Conservation (phyloP, 495 filamentous ascomycete species). For the Penicillium simplicissimum region DNA sequence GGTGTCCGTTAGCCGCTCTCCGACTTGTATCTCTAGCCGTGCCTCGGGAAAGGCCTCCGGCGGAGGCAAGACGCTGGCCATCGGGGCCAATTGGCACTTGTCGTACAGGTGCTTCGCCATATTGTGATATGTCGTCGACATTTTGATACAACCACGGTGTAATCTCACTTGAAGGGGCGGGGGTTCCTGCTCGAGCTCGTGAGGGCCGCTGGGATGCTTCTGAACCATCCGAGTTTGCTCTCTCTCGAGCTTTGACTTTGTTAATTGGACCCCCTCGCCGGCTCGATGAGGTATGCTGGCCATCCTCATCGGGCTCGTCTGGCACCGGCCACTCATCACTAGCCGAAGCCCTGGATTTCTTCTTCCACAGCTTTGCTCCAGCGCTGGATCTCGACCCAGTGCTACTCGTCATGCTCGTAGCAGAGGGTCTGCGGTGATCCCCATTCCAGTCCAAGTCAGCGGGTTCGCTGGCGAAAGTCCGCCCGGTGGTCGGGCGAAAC, state of each 20-base stretch:
- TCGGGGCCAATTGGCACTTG: conserved; percentile 70
- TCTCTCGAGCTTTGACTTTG: conserved; percentile 59
- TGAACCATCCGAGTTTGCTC: conserved; percentile 69
- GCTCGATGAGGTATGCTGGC: conserved; percentile 22
- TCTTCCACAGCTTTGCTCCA: conserved; percentile 63
- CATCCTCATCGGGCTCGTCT: conserved; percentile 60
- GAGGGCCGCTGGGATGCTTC: conserved; percentile 69
- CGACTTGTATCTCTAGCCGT: conserved; percentile 53
- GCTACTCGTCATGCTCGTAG: conserved; percentile 88
- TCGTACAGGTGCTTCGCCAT: conserved; percentile 80
- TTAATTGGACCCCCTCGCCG: conserved; percentile 50
- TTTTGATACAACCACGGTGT: conserved; percentile 96
- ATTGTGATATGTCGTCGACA: conserved; percentile 76
- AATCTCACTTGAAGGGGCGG: conserved; percentile 89
- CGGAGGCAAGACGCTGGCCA: conserved; percentile 60
- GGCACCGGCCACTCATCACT: conserved; percentile 73
- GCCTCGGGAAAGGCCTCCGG: conserved; percentile 32
- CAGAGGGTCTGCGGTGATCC: conserved; percentile 82
- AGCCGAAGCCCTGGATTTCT: conserved; percentile 80
- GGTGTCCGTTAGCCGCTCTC: conserved; percentile 71
- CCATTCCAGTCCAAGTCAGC: conserved; percentile 63
- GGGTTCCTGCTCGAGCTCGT: conserved; percentile 64
- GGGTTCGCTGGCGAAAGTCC: conserved; percentile 65
- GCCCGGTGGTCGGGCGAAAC: conserved; percentile 64
- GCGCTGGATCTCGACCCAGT: conserved; percentile 82